Percentiles rank a stretch among this genome's conserved stretches.
These are phyloP conservation scores for Papilionanthe hybrid DNA, from an alignment of 116 monocot genomes.

Conservation along the genomic window DNA sequence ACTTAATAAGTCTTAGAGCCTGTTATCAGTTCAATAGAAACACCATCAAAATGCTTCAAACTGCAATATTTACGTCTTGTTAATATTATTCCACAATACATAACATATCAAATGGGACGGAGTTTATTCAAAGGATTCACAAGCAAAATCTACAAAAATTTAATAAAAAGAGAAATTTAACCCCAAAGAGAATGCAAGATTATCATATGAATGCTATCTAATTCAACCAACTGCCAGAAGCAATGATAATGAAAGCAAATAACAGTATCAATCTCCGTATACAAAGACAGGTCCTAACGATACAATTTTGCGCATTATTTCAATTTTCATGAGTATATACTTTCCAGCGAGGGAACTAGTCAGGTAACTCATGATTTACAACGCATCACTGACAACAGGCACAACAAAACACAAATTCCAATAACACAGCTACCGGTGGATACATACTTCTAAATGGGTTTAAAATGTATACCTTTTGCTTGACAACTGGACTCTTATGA, in stretches of 20 bases:
- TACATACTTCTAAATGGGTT: neutral
- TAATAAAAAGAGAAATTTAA: neutral
- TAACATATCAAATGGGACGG: too few species aligned
- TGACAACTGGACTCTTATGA: conserved; percentile 93
- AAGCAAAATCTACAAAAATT: neutral
- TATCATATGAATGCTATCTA: neutral
- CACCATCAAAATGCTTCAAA: neutral
- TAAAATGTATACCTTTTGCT: conserved; percentile 69
- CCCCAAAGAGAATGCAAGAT: neutral
- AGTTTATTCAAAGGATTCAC: neutral
- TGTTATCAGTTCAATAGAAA: conserved; percentile 17
- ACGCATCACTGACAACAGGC: neutral
- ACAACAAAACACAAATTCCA: neutral
- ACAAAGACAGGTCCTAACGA: neutral
- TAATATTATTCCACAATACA: too few species aligned
- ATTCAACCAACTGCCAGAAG: neutral
- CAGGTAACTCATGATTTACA: neutral
- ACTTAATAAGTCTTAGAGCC: conserved; percentile 85
- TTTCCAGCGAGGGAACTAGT: neutral
- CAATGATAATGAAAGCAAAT: neutral
- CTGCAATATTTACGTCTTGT: neutral
- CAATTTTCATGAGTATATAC: neutral
- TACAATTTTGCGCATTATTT: neutral
- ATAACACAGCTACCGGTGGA: neutral
- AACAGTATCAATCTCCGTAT: neutral